Conservation (phyloP, 2,329 filamentous ascomycete genomes). For the Pyrenophora graminea region DNA sequence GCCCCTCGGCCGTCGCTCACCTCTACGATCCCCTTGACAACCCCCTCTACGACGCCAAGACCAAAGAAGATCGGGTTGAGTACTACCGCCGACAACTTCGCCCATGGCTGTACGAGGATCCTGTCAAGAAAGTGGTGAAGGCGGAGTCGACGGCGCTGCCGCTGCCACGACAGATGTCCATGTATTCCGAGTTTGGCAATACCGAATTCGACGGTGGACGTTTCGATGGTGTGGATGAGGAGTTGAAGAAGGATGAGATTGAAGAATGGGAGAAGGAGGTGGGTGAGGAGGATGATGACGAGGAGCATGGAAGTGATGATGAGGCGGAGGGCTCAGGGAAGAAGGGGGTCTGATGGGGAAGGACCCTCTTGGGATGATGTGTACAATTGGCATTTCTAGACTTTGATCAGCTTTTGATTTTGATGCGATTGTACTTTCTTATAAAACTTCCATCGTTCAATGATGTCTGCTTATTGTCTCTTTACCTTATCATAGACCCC, state of each 20-base stretch:
- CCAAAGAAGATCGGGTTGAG: conserved; percentile 2
- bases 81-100: conserved; percentile 7
- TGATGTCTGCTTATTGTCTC: no score
- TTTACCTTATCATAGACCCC: no score
- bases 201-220: not conserved
- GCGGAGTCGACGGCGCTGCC: conserved; percentile 5
- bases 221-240: conserved; percentile 13
- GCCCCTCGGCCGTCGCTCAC: not conserved
- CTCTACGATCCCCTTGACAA: conserved; percentile 10
- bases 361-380: conserved; percentile 4
- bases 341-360: not conserved
- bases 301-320: not conserved
- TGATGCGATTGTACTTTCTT: no score
- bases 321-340: not conserved
- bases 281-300: not conserved
- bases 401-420: no score
- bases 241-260: conserved; percentile 3
- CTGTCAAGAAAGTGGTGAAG: not conserved
- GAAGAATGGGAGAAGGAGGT: not conserved
- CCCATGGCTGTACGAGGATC: not conserved
- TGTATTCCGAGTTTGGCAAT: conserved; percentile 15
- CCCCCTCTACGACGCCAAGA: conserved; percentile 7
- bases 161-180: conserved; percentile 5
- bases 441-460: no score
- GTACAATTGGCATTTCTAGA: not conserved